Conservation (phyloP, 306 rosid genomes). For the Cucurbita argyrosperma region DNA sequence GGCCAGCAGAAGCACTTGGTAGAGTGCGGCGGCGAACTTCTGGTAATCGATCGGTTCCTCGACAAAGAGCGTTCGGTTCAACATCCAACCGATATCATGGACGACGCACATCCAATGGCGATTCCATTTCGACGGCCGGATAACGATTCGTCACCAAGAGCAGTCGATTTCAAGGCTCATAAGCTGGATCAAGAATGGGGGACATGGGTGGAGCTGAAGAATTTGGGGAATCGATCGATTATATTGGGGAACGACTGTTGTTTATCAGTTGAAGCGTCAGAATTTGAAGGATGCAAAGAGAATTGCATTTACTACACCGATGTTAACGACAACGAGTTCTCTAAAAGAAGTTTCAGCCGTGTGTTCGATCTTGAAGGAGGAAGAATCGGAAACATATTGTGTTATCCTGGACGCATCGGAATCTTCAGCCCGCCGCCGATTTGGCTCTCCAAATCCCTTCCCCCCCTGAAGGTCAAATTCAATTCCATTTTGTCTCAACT, state of each 20-base stretch:
- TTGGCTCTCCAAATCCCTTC: background rate
- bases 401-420: constrained; percentile 14
- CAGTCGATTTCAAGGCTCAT: constrained; percentile 31
- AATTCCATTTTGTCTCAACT: background rate
- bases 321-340: background rate
- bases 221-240: constrained; percentile 18
- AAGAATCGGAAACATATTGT: constrained; percentile 9
- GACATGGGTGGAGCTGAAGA: constrained; percentile 20
- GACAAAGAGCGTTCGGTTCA: constrained; percentile 6
- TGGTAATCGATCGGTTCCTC: constrained; percentile 43
- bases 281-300: constrained; percentile 12
- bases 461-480: background rate
- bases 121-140: background rate
- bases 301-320: constrained; percentile 31
- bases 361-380: constrained; percentile 28
- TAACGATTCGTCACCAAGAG: background rate
- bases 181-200: constrained; percentile 33
- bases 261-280: constrained; percentile 10
- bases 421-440: constrained; percentile 14
- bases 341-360: constrained; percentile 11
- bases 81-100: background rate
- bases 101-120: background rate
- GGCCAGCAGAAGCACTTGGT: constrained; percentile 57
- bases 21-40: constrained; percentile 51
- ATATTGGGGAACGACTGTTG: constrained; percentile 20